phyloP scores from a whole-genome alignment of 352 stramenopile genomes.

The Globisporangium nunn region DNA sequence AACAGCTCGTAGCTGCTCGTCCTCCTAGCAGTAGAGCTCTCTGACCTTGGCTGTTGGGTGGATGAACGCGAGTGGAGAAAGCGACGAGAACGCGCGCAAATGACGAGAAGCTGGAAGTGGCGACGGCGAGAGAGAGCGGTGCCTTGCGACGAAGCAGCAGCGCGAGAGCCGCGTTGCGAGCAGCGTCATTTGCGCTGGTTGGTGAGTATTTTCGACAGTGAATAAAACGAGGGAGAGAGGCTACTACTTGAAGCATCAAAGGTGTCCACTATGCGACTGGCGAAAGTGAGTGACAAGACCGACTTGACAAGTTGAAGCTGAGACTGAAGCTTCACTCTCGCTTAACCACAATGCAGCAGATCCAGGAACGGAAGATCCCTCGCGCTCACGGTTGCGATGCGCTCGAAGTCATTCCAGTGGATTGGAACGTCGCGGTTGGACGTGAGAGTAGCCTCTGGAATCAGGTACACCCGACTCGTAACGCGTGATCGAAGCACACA shows the following conservation, averaged over 20 bases:
- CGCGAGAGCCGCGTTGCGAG: neutral
- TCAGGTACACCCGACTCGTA: neutral
- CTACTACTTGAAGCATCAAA: no score
- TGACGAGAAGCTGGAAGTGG: neutral
- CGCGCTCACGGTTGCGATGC: neutral
- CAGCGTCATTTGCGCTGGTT: neutral
- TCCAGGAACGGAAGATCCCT: neutral
- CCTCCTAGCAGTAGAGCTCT: neutral
- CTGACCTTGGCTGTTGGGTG: constrained; percentile 38
- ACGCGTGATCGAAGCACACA: neutral
- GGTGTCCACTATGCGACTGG: no score
- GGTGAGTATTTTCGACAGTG: neutral
- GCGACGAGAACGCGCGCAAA: neutral
- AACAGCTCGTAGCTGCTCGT: no score
- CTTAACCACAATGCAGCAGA: neutral
- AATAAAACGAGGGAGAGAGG: neutral
- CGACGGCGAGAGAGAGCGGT: neutral
- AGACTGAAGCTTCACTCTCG: neutral
- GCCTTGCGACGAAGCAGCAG: neutral
- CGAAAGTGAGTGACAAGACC: no score
- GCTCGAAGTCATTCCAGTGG: neutral
- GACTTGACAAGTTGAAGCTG: no score
- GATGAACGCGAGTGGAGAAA: constrained; percentile 19
- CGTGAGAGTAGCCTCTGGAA: neutral
- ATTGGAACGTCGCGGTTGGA: neutral